Evolutionary conservation across 768 basidiomycete species (phyloP), one percentile per base, ranked within the genome.

Genomic region (Coprinellus micaceus): DNA sequence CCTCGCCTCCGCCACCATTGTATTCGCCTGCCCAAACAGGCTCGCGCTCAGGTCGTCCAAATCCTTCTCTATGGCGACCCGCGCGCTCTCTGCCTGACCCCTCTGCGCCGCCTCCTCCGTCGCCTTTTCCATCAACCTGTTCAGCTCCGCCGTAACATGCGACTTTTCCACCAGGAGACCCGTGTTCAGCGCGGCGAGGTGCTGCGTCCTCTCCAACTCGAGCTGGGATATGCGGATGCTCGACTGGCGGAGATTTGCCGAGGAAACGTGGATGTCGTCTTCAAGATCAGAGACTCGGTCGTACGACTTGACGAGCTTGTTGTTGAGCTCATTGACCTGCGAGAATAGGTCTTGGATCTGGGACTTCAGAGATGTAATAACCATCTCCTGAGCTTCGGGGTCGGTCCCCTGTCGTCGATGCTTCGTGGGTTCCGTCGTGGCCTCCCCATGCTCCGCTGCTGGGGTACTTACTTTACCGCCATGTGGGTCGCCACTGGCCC

Each of bases 1-100:
- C 15, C 94, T 82, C 21, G 95, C 96, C 67, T 93, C 89, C 0
- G 91, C 93, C n/a, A 98, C 96, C 97, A 99, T 99, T 5, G 81
- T 86, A 68, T 99, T 98, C 5, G 96, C 96, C 71, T 97, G 89
- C 51, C 83, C 82, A 65, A 99, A 99, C 17, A 99, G 76, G 47
- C 75, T 82, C 15, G 94, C 93, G 59, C 94, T 94, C 58, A 99
- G 85, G 69, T 96, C 92, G 67, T 97, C 94, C 50, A 99, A 76
- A 59, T 99, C 96, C 73, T 88, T 85, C 75, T 99, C 96, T 50
- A 99, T 96, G 60, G 84, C 84, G 0, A 68, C 75, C 30, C 87
- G 82, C 4, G 92, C 94, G 49, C 77, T 83, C 70, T 96, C 95
- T 1, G 95, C 95, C 69, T 92, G 87, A 12, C 94, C 94, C 13